Evolutionary conservation across 2,329 filamentous ascomycete genomes (phyloP), one percentile per base, ranked within the genome.

Genomic region (Phaeosphaeriaceae sp.): DNA sequence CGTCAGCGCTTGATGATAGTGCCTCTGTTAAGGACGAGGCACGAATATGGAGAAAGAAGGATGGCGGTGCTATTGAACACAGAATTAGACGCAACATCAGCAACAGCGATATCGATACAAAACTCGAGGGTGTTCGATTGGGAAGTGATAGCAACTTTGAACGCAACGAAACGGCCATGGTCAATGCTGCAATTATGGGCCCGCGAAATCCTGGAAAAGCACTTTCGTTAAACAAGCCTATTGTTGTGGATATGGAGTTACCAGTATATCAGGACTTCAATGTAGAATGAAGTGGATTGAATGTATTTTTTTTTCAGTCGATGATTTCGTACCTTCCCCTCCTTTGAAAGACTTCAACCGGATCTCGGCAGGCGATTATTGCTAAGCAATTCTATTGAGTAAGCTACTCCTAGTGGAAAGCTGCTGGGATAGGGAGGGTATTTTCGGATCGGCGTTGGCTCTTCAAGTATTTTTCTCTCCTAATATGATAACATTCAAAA

Each of bases 201-300:
- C 85, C 80, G 17, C 86, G 82, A 52, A 87, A 84, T 73, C 63
- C 67, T 11, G 61, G 61, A 28, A 77, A 74, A 1, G 84, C 84
- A 13, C 89, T 86, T 69, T 79, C 74, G 53, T 85, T 89, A 73
- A 86, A 92, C 72, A 89, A 92, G 67, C 87, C 90, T 16, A 87
- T 95, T 58, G 87, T 95, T n/a, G 85, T 96, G 11, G 90, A 96
- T 67, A 66, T 95, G 23, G 85, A 92, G 57, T 75, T 94, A 52
- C 87, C 87, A 0, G 76, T 86, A 16, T 83, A 18, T 26, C 16
- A 32, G 42, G 23, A 26, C 11, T 2, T 2, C 6, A 11, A 26
- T 26, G 7, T 8, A 11, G 7, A 26, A 26, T 6, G 11, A 26
- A 7, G 23, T 26, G 23, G 23, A 11, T 26, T 26, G 23, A 11